Base-by-base conservation (phyloP, 2,329 filamentous ascomycete species). In the Fusarium equiseti region DNA sequence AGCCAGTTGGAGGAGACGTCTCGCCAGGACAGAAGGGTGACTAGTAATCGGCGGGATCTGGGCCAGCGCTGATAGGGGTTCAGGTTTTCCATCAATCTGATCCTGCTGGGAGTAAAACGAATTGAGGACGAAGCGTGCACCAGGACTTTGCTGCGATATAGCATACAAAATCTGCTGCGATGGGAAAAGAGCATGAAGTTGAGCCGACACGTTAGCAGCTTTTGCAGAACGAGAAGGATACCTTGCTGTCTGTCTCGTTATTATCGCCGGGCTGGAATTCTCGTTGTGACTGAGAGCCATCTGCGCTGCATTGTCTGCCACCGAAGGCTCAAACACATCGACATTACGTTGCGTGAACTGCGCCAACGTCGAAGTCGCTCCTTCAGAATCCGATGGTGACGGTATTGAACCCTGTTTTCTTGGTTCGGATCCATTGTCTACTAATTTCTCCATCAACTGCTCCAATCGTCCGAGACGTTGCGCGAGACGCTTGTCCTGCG, bases 11-110 rank as follows among this genome's bases (percentile, higher is more conserved):
- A 88, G 77, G 24, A 88, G 79, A 9, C 82, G 79, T 59, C 81
- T 82, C 4, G 85, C 85, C 3, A 88, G 76, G 8, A 86, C 65
- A 4, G 83, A 78, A 0, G 86, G 86, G 70, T 88, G 86, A 27
- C 79, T 80, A 0, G 75, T 22, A 79, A 84, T 70, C 81, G 85
- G 55, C 70, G 81, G 38, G 62, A 77, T 63, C 12, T 72, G 60
- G 0, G 75, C 73, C 10, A 76, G 45, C 6, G 67, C 26, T 7
- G 56, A 84, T 48, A 45, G 68, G 56, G 60, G 75, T 70, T 58
- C 78, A 71, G 64, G 82, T 50, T 68, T 79, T 6, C 76, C 77
- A 1, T 78, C 77, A 43, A 80, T 61, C 58, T 80, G 79, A 48
- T 75, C 75, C 31, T 72, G 59, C 55, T 69, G 75, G 38, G 68